Evolutionary conservation across 108 stramenopile genomes (phyloP).

Genomic region (Fistulifera pelliculosa): DNA sequence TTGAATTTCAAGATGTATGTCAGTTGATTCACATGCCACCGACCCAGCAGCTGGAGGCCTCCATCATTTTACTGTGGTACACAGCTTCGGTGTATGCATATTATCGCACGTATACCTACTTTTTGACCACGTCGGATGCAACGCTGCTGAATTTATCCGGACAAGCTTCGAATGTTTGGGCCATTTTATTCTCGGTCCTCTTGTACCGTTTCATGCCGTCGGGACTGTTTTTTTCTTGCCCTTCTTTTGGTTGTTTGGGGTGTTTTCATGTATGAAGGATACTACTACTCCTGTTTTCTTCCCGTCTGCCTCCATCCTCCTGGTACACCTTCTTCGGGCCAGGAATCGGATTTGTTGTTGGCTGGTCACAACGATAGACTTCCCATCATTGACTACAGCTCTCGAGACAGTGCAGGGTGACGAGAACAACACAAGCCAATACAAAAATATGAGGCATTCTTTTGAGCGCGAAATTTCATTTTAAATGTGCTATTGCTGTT

Average conservation of each 20-base stretch:
- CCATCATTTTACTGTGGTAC: constrained; percentile 36
- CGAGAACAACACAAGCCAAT: no score
- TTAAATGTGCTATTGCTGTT: no score
- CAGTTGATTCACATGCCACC: constrained; percentile 1
- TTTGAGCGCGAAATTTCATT: no score
- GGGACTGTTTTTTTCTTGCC: constrained; percentile 72
- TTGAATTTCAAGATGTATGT: constrained; percentile 24
- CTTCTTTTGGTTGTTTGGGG: constrained; percentile 66
- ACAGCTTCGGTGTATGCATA: constrained; percentile 25
- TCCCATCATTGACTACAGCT: no score
- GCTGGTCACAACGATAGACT: no score
- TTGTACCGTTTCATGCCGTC: constrained; percentile 29
- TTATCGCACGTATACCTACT: constrained; percentile 43
- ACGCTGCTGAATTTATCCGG: constrained; percentile 61
- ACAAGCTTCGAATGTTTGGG: constrained; percentile 61
- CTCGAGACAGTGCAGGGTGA: no score
- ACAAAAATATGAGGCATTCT: no score
- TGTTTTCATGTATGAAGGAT: constrained; percentile 76
- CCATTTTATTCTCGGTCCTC: constrained; percentile 47
- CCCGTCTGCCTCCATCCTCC: no score
- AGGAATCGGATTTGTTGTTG: no score
- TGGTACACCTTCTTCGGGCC: no score
- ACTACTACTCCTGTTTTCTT: background rate
- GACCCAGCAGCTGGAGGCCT: constrained; percentile 2
- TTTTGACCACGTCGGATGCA: constrained; percentile 55